phyloP scores from a whole-genome alignment of 768 basidiomycete genomes.

The Filobasidium floriforme region DNA sequence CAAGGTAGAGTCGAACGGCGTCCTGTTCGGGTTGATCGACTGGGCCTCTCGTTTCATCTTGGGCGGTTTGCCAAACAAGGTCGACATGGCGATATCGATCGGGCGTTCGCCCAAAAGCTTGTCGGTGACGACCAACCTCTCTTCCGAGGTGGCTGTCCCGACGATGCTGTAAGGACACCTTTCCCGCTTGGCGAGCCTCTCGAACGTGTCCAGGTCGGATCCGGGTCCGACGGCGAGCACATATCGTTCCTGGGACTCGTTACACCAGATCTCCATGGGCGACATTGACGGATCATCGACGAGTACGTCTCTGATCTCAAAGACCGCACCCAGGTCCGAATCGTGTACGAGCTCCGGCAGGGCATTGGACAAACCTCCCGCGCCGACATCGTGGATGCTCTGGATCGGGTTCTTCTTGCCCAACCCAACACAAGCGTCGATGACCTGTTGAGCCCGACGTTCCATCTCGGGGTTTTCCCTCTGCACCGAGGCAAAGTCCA shows the following conservation, averaged over 20 bases:
- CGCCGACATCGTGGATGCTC: slow-evolving; percentile 97
- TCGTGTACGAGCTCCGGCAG: slow-evolving; percentile 96
- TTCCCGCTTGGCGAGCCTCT: slow-evolving; percentile 72
- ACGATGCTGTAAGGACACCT: slow-evolving; percentile 90
- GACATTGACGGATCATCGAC: slow-evolving; percentile 90
- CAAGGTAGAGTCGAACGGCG: slow-evolving; percentile 66
- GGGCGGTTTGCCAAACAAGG: slow-evolving; percentile 91
- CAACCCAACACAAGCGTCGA: slow-evolving; percentile 73
- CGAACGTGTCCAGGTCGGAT: slow-evolving; percentile 57
- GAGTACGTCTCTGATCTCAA: slow-evolving; percentile 88
- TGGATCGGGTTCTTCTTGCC: slow-evolving; percentile 68
- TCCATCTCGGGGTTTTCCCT: slow-evolving; percentile 98
- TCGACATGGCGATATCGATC: slow-evolving; percentile 85
- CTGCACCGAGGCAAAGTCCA: slow-evolving; percentile 97
- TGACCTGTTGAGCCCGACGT: slow-evolving; percentile 91
- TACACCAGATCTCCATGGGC: slow-evolving; percentile 99
- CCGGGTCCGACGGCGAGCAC: slow-evolving; percentile 73
- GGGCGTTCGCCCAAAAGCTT: slow-evolving; percentile 68
- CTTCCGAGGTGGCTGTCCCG: slow-evolving; percentile 71
- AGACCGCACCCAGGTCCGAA: slow-evolving; percentile 76
- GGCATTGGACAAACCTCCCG: slow-evolving; percentile 92
- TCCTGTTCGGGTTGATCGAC: slow-evolving; percentile 48
- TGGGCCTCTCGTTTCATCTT: slow-evolving; percentile 72
- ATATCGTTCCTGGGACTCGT: slow-evolving; percentile 96
- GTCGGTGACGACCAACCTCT: slow-evolving; percentile 83